These are phyloP conservation scores for Penicillium sp. DNA, from an alignment of 2,329 filamentous ascomycete genomes.

Conservation along the genomic window DNA sequence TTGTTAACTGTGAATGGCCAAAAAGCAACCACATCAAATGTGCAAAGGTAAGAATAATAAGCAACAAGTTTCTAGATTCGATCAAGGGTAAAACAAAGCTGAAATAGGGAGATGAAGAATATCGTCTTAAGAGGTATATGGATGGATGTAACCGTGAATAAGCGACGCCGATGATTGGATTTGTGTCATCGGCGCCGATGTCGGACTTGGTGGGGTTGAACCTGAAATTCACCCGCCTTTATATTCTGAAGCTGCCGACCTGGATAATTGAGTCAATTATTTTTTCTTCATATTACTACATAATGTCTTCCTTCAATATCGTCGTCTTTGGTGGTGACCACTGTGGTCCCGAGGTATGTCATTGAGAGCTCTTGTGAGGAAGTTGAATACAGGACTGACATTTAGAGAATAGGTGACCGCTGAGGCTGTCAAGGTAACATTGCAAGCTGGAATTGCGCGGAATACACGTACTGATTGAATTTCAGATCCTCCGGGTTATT, in stretches of 20 bases:
- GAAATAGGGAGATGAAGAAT: neutral
- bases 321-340: slow-evolving; percentile 83
- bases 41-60: neutral
- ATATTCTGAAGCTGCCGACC: slow-evolving; percentile 16
- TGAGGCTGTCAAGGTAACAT: slow-evolving; percentile 76
- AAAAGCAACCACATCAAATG: neutral
- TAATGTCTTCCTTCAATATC: slow-evolving; percentile 72
- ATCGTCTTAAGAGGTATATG: neutral
- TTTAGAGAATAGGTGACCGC: slow-evolving; percentile 64
- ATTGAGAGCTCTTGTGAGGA: neutral
- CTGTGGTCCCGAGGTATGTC: slow-evolving; percentile 76
- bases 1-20: neutral
- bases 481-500: slow-evolving; percentile 73
- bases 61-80: neutral
- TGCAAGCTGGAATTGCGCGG: neutral
- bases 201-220: slow-evolving; percentile 28
- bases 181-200: slow-evolving; percentile 23
- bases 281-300: slow-evolving; percentile 21
- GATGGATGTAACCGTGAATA: slow-evolving; percentile 2
- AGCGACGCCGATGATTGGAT: slow-evolving; percentile 11
- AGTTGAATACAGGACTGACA: slow-evolving; percentile 6
- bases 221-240: slow-evolving; percentile 24
- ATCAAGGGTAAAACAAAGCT: neutral
- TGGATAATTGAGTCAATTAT: slow-evolving; percentile 18
- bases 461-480: slow-evolving; percentile 5